phyloP scores from a whole-genome alignment of 2,329 filamentous ascomycete species.

The Arthrobotrys iridis region DNA sequence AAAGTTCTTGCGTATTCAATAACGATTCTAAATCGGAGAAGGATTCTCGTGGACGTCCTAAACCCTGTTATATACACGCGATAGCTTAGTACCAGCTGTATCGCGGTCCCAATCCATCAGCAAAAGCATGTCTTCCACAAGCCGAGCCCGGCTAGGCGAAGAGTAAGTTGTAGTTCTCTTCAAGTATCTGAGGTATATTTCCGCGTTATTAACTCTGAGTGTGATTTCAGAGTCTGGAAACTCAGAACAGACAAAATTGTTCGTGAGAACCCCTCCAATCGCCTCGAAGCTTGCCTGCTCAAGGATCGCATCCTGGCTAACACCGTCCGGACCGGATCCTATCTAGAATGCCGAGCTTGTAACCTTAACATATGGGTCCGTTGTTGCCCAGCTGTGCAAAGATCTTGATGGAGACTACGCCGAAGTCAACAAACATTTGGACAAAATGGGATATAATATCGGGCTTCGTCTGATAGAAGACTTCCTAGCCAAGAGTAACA shows the following conservation, averaged over 20 bases:
- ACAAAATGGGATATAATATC: conserved; percentile 99
- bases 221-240: conserved; percentile 57
- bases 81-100: neutral
- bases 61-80: neutral
- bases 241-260: conserved; percentile 59
- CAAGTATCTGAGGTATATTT: neutral
- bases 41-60: neutral
- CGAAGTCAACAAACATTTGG: conserved; percentile 96
- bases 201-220: neutral
- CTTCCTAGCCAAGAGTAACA: conserved; percentile 94
- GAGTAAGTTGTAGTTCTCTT: conserved; percentile 68
- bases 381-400: conserved; percentile 94
- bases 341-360: conserved; percentile 82
- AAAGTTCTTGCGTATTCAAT: neutral
- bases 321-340: no score
- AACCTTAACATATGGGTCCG: conserved; percentile 95
- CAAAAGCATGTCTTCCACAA: conserved; percentile 68
- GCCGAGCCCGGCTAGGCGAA: conserved; percentile 76
- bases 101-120: neutral
- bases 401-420: conserved; percentile 94
- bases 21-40: neutral
- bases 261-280: conserved; percentile 36
- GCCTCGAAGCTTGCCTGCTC: neutral
- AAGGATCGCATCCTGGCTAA: neutral
- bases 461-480: conserved; percentile 95